Base-by-base conservation (phyloP, 495 filamentous ascomycete species). In the Hyphodiscus hymeniophilus region DNA sequence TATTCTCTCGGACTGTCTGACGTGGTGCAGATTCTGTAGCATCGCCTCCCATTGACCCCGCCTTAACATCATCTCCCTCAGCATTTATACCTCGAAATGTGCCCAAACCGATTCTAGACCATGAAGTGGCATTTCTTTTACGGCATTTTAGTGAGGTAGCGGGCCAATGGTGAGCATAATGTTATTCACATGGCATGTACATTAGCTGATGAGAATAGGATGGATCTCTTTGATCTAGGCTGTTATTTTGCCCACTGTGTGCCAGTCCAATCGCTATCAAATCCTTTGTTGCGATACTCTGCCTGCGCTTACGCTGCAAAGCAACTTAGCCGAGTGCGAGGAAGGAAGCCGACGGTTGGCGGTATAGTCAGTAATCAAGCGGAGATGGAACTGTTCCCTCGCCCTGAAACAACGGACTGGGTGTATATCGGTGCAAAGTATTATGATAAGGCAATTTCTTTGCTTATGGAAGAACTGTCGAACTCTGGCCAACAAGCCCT, bases 281-380 rank as follows among this genome's bases (percentile, higher is more conserved):
- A 79, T 47, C 72, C 75, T 6, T 63, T 84, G 7, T 58, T 82
- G 24, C 74, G 77, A 50, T 77, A 76, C 53, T 74, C 79, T 6
- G 76, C 77, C 10, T 75, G 76, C 49, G 78, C 79, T 22, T 76
- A 77, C 50, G 71, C 77, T 5, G 80, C 78, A 15, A 84, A 82
- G 48, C 74, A 80, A 52, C 58, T 81, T n/a, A 71, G 71, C 12
- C 67, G 75, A 36, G 75, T 80, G 7, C 64, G 70, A 50, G 71
- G 70, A 17, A 58, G 61, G 20, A 76, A 76, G 57, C 65, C 73
- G 0, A 57, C 70, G 8, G 62, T 74, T 54, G 69, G 73, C 26
- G 74, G 74, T 0, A 63, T 65, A 26, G 71, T 67, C 20, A 65
- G 66, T 11, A 66, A 63, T 16, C 71, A 72, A 57, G 72, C 76